Conservation (phyloP, 2,329 filamentous ascomycete species). For the Verticillium alfalfae region DNA sequence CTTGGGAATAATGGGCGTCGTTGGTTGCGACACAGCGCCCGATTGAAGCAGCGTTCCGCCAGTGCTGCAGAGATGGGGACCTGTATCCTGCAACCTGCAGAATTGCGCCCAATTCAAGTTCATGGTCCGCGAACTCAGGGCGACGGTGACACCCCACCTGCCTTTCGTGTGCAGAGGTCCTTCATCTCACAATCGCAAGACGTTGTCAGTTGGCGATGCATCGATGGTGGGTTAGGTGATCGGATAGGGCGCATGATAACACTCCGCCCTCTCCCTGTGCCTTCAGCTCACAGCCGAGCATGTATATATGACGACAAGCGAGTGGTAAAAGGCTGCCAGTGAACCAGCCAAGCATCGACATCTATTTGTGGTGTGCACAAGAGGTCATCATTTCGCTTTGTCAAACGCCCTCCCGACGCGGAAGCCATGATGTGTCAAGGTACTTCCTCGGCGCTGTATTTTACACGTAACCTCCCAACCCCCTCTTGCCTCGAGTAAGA, state of each 20-base stretch:
- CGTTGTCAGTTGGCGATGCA: background rate
- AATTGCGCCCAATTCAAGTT: background rate
- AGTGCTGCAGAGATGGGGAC: background rate
- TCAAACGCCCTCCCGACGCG: background rate
- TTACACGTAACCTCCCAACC: background rate
- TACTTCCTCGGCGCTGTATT: too few relatives aligned
- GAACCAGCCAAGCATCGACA: background rate
- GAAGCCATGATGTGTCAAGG: background rate
- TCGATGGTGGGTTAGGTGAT: background rate
- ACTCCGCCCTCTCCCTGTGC: background rate
- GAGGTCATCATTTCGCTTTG: background rate
- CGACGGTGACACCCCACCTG: background rate
- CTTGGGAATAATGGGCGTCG: background rate
- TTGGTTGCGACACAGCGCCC: background rate
- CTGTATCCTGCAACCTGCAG: background rate
- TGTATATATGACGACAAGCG: too few relatives aligned
- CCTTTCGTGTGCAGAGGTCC: background rate
- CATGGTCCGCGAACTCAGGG: background rate
- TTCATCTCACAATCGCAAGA: background rate
- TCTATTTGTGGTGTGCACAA: background rate
- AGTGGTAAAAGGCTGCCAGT: background rate
- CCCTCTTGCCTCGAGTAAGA: background rate
- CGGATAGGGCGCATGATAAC: background rate
- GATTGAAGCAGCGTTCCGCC: background rate
- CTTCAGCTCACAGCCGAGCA: background rate